These are phyloP conservation scores for Physcomitrellopsis africana DNA, from an alignment of 225 moss, liverwort and hornwort genomes.

Conservation along the genomic window DNA sequence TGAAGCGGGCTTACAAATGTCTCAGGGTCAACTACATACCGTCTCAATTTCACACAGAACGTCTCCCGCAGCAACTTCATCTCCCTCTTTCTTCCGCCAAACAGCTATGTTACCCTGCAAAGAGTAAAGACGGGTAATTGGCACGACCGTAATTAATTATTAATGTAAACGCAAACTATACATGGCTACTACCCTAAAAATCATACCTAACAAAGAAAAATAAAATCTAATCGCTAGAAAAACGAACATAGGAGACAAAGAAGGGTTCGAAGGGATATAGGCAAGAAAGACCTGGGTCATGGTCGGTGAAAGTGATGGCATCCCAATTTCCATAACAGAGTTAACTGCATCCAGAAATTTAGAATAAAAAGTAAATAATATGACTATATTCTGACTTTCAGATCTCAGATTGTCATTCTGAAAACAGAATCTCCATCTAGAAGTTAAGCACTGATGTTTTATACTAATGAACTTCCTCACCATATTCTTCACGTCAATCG, in stretches of 20 bases:
- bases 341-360: constrained; percentile 23
- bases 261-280: not conserved
- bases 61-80: constrained; percentile 78
- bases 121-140: not conserved
- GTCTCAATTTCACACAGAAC: constrained; percentile 95
- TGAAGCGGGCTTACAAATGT: not conserved
- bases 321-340: constrained; percentile 40
- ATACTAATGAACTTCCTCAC: not conserved
- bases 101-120: constrained; percentile 76
- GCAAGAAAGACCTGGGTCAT: constrained; percentile 33
- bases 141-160: not conserved
- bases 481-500: not conserved
- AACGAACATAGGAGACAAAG: not conserved
- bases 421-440: too few relatives aligned
- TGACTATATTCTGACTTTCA: too few relatives aligned
- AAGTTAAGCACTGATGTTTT: too few relatives aligned
- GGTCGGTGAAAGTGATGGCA: constrained; percentile 51
- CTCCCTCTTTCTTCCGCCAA: constrained; percentile 87
- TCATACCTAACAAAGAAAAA: not conserved
- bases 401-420: too few relatives aligned
- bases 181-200: not conserved
- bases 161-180: too few relatives aligned
- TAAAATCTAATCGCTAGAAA: not conserved
- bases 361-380: not conserved
- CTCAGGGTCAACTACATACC: constrained; percentile 27